These are phyloP conservation scores for Aspergillus unguis DNA, from an alignment of 2,329 filamentous ascomycete genomes.

Conservation along the genomic window DNA sequence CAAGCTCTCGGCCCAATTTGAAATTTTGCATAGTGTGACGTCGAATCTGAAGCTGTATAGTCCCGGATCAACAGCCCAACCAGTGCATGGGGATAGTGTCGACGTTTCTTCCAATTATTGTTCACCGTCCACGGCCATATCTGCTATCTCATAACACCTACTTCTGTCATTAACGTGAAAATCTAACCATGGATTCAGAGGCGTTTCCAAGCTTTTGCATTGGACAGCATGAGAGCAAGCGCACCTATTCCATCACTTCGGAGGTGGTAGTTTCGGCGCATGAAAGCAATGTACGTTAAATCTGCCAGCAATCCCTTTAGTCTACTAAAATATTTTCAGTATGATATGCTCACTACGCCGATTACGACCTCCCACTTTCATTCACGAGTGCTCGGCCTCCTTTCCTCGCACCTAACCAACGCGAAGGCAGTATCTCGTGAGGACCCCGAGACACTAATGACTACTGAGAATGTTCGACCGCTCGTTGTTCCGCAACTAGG, in stretches of 20 bases:
- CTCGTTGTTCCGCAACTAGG: conserved; percentile 41
- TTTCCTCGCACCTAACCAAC: conserved; percentile 51
- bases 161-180: neutral
- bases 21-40: neutral
- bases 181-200: conserved; percentile 34
- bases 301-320: conserved; percentile 8
- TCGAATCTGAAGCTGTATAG: neutral
- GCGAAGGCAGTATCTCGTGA: conserved; percentile 37
- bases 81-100: conserved; percentile 9
- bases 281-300: conserved; percentile 50
- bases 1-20: too few relatives aligned
- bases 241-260: conserved; percentile 47
- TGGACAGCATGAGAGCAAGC: conserved; percentile 59
- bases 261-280: conserved; percentile 54
- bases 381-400: conserved; percentile 52
- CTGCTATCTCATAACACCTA: neutral
- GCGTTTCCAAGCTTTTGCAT: conserved; percentile 54
- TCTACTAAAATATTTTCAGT: conserved; percentile 42
- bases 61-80: conserved; percentile 9
- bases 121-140: neutral
- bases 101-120: neutral
- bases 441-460: conserved; percentile 37
- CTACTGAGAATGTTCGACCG: conserved; percentile 39
- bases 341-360: conserved; percentile 63
- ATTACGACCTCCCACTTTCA: conserved; percentile 62